Conservation (phyloP, 306 rosid genomes). For the Sophora flavescens region DNA sequence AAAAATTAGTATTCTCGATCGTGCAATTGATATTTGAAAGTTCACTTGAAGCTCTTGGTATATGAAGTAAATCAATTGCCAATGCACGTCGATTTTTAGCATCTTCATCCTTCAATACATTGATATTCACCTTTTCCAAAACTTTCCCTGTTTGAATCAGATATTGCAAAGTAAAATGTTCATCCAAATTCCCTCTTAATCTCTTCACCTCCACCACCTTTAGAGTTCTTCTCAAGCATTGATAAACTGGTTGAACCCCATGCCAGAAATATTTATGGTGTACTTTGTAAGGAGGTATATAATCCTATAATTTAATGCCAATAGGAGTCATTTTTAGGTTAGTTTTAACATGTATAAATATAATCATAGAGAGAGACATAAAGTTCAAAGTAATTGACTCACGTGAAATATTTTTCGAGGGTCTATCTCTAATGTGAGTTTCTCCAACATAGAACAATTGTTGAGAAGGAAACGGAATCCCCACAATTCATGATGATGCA, state of each 20-base stretch:
- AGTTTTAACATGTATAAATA: neutral
- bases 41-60: too few relatives aligned
- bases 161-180: neutral
- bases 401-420: constrained; percentile 24
- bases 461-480: constrained; percentile 57
- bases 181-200: neutral
- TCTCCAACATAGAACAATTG: constrained; percentile 50
- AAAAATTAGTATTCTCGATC: too few relatives aligned
- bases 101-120: neutral
- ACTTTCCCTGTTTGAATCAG: neutral
- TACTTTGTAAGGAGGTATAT: constrained; percentile 30
- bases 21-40: too few relatives aligned
- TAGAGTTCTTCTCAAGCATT: constrained; percentile 19
- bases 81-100: too few relatives aligned
- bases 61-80: too few relatives aligned
- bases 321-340: too few relatives aligned
- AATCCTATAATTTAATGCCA: constrained; percentile 22
- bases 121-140: constrained; percentile 25
- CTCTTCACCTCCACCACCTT: constrained; percentile 42
- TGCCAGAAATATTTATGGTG: neutral
- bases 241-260: accelerated
- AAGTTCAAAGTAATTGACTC: constrained; percentile 13
- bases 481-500: constrained; percentile 50
- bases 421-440: constrained; percentile 48
- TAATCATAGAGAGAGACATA: neutral